Base-by-base conservation (phyloP, 2,329 filamentous ascomycete genomes). In the Pseudomassariella vexata region DNA sequence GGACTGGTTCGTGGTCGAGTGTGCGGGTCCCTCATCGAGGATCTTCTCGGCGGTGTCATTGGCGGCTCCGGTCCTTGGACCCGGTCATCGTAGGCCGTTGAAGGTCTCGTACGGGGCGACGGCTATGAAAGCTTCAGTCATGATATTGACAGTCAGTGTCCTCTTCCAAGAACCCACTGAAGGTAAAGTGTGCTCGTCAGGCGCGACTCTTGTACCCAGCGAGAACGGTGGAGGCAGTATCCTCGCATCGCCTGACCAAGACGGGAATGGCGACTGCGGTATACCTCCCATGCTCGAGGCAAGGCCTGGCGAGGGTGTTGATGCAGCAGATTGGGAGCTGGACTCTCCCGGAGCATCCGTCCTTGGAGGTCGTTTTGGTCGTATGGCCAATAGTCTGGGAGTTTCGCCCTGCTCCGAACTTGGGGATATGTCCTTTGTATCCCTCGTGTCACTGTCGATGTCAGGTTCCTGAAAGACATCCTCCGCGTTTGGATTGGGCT, bases 181-280 rank as follows among this genome's bases (percentile, higher is more conserved):
- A 32, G 49, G 52, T 25, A 53, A 39, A 29, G 48, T 45, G 26
- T 44, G 44, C 5, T 44, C 37, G 32, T 54, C 46, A 5, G 52
- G 53, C 10, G 52, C 39, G 9, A 40, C 39, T 30, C 49, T 46
- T 21, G 34, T 41, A 11, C 49, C 47, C 9, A 35, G 32, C 9
- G 50, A 50, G 39, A 56, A 54, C 5, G 50, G 50, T 3, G 49
- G 49, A 24, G 50, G 52, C 3, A 55, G 42, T 15, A 39, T 30
- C 36, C 43, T 41, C n/a, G n/a, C n/a, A n/a, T n/a, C n/a, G n/a
- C n/a, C n/a, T n/a, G n/a, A n/a, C n/a, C n/a, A n/a, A n/a, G n/a
- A n/a, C n/a, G n/a, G n/a, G n/a, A n/a, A n/a, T n/a, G n/a, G n/a
- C n/a, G n/a, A n/a, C n/a, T n/a, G n/a, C n/a, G n/a, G n/a, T n/a